Conservation (phyloP, 2,329 filamentous ascomycete genomes). For the Botrytis medusae region DNA sequence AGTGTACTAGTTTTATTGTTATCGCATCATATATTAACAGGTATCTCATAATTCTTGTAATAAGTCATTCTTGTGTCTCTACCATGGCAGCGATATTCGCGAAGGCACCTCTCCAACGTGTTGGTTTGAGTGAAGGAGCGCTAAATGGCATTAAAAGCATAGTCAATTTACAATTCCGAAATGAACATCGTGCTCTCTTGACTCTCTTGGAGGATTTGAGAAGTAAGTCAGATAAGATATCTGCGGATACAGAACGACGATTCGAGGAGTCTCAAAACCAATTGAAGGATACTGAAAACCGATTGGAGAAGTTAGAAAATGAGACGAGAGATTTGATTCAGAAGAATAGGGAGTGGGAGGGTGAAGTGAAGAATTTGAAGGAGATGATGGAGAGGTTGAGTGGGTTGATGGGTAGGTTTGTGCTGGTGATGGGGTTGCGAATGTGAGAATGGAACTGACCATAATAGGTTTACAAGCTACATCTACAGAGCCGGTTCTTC, state of each 20-base stretch:
- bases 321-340: not conserved
- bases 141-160: not conserved
- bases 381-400: not conserved
- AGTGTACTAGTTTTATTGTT: not conserved
- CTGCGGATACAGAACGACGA: not conserved
- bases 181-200: slow-evolving; percentile 6
- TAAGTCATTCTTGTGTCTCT: not conserved
- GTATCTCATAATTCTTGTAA: not conserved
- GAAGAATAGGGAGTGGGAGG: not conserved
- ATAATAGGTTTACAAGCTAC: not conserved
- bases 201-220: not conserved
- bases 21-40: not conserved
- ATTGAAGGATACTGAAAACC: slow-evolving; percentile 2
- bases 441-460: not conserved
- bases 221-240: not conserved
- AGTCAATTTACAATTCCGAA: slow-evolving; percentile 7
- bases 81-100: not conserved
- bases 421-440: not conserved
- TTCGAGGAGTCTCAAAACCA: slow-evolving; percentile 1
- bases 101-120: not conserved
- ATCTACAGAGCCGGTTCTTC: too few relatives aligned
- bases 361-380: not conserved
- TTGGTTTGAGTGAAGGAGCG: slow-evolving; percentile 4
- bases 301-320: slow-evolving; percentile 3
- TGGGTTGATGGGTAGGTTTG: not conserved